Conservation (phyloP, 2,329 filamentous ascomycete species). For the Trichoderma harzianum region DNA sequence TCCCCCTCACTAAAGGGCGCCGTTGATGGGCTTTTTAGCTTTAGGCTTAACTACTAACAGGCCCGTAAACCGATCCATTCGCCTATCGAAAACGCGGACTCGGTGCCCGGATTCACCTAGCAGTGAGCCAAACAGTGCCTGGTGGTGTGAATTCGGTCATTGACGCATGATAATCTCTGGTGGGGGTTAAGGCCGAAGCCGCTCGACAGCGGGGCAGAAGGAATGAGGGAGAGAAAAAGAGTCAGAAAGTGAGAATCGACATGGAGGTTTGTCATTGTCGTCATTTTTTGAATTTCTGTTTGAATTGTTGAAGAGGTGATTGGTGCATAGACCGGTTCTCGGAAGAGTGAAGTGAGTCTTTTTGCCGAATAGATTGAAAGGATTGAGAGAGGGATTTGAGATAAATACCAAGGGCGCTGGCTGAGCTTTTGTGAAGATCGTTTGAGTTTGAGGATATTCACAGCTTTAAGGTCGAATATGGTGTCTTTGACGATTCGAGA, state of each 20-base stretch:
- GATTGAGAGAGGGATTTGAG: not conserved
- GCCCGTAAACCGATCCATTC: not conserved
- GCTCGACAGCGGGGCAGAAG: not conserved
- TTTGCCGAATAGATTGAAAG: not conserved
- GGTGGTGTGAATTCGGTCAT: not conserved
- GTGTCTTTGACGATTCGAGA: not conserved
- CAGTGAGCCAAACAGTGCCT: not conserved
- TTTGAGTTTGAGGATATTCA: not conserved
- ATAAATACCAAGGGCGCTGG: not conserved
- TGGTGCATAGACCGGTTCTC: not conserved
- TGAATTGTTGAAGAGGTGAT: not conserved
- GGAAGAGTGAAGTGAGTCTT: not conserved
- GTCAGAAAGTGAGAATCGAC: not conserved
- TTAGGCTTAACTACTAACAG: not conserved
- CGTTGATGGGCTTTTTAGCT: not conserved
- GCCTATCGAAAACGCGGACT: not conserved
- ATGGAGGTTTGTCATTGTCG: not conserved
- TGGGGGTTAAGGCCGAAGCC: not conserved
- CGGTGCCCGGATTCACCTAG: not conserved
- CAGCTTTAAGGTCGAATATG: not conserved
- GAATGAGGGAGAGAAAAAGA: not conserved
- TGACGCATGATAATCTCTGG: not conserved
- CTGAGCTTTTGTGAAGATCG: not conserved
- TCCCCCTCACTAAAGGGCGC: conserved; percentile 11
- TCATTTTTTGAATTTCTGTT: not conserved